Conservation (phyloP, 768 basidiomycete species). For the Suillus weaverae region DNA sequence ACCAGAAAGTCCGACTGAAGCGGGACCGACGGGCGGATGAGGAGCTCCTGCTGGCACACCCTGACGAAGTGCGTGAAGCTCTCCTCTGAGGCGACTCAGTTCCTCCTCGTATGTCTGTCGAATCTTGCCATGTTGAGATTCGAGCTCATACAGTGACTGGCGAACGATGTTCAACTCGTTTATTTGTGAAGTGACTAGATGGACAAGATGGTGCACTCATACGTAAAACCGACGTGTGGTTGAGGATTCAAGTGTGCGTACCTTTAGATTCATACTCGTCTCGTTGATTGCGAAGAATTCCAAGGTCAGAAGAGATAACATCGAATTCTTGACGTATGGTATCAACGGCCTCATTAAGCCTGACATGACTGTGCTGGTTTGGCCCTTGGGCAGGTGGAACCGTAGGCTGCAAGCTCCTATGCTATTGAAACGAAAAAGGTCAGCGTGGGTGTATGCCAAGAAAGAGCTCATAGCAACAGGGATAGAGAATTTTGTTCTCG, state of each 20-base stretch:
- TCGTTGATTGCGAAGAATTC: slow-evolving; percentile 67
- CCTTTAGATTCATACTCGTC: slow-evolving; percentile 92
- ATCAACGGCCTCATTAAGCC: slow-evolving; percentile 80
- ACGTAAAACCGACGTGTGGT: neutral
- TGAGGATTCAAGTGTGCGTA: slow-evolving; percentile 37
- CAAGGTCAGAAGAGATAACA: slow-evolving; percentile 63
- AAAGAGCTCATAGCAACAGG: neutral
- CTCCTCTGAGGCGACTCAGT: slow-evolving; percentile 65
- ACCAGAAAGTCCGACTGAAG: slow-evolving; percentile 34
- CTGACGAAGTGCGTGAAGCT: slow-evolving; percentile 57
- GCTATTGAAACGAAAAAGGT: slow-evolving; percentile 33
- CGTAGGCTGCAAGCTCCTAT: slow-evolving; percentile 56
- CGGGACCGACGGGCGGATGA: slow-evolving; percentile 34
- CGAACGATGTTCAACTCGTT: slow-evolving; percentile 89
- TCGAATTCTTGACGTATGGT: slow-evolving; percentile 86
- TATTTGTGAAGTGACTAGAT: slow-evolving; percentile 74
- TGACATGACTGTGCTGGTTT: slow-evolving; percentile 39
- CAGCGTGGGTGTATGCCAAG: slow-evolving; percentile 13
- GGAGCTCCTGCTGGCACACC: slow-evolving; percentile 36
- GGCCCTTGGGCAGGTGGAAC: slow-evolving; percentile 45
- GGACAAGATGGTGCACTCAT: slow-evolving; percentile 14
- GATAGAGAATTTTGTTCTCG: slow-evolving; percentile 25
- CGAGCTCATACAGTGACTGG: slow-evolving; percentile 88
- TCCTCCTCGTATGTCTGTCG: slow-evolving; percentile 88
- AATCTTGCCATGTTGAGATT: slow-evolving; percentile 83